Percentiles rank a stretch among this genome's conserved stretches.
Evolutionary conservation across 1,284 basidiomycete species (phyloP).

Genomic region (Boletus holoroseus): DNA sequence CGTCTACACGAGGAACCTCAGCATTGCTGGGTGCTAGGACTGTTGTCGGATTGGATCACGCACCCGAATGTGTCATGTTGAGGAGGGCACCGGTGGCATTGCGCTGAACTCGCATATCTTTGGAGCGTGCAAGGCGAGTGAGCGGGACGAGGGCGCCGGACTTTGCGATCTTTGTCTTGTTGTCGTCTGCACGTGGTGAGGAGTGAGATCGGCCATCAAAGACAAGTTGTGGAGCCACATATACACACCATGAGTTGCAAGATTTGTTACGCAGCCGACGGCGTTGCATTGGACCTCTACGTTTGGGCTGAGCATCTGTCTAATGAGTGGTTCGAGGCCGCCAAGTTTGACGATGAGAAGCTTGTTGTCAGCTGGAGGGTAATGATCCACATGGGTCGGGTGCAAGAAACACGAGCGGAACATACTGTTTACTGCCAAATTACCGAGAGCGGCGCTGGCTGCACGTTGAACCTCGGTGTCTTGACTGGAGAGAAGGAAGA

Average conservation of each 20-base stretch:
- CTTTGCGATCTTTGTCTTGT: conserved; percentile 99
- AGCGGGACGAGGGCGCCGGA: conserved; percentile 96
- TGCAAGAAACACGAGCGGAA: conserved; percentile 25
- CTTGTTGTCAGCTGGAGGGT: conserved; percentile 88
- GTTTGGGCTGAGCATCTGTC: conserved; percentile 98
- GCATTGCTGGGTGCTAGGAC: conserved; percentile 1
- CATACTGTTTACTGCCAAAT: conserved; percentile 96
- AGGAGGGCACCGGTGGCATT: conserved; percentile 97
- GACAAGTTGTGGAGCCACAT: conserved; percentile 5
- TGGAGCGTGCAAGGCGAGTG: conserved; percentile 92
- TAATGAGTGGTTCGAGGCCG: conserved; percentile 95
- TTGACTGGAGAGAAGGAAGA: conserved; percentile 96
- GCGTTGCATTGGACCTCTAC: conserved; percentile 99
- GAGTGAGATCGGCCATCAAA: conserved; percentile 9
- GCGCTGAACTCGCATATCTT: conserved; percentile 98
- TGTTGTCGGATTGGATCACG: conserved; percentile 23
- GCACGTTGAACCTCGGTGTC: conserved; percentile 99
- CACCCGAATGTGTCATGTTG: conserved; percentile 99
- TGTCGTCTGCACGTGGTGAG: conserved; percentile 66
- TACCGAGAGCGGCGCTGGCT: conserved; percentile 96
- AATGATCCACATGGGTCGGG: conserved; percentile 22
- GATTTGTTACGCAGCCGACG: conserved; percentile 99
- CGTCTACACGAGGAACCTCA: conserved; percentile 48
- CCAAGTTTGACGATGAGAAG: conserved; percentile 97
- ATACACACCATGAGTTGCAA: conserved; percentile 89